Conservation (phyloP, 495 filamentous ascomycete species). For the Hypomontagnella monticulosa region DNA sequence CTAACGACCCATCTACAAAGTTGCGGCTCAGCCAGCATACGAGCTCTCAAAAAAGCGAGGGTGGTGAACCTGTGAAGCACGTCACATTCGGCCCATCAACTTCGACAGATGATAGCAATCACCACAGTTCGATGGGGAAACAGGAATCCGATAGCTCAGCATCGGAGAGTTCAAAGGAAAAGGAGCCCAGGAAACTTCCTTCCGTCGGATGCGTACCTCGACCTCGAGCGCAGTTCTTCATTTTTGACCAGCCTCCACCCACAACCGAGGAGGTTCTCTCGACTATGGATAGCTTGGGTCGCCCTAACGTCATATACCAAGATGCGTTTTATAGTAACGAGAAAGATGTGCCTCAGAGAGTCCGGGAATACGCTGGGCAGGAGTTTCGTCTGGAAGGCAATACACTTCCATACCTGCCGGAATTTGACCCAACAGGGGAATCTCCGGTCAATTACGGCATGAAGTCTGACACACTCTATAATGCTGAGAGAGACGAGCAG, state of each 20-base stretch:
- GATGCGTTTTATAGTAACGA: constrained; percentile 90
- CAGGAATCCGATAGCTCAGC: constrained; percentile 16
- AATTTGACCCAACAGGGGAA: constrained; percentile 75
- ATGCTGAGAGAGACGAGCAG: constrained; percentile 61
- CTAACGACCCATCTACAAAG: constrained; percentile 70
- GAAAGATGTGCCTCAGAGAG: constrained; percentile 80
- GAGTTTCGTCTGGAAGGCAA: constrained; percentile 84
- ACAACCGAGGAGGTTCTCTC: constrained; percentile 50
- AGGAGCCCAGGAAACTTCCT: constrained; percentile 5
- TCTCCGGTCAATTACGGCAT: constrained; percentile 65
- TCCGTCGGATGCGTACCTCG: constrained; percentile 40
- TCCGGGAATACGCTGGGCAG: constrained; percentile 85
- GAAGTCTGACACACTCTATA: constrained; percentile 54
- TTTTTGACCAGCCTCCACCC: constrained; percentile 49
- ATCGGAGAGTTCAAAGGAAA: constrained; percentile 3
- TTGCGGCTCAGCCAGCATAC: constrained; percentile 75
- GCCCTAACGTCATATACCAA: constrained; percentile 74
- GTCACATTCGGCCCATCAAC: constrained; percentile 48
- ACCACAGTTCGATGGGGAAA: not conserved
- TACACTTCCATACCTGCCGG: constrained; percentile 77
- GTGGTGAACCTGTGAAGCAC: constrained; percentile 49
- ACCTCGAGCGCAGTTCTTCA: constrained; percentile 36
- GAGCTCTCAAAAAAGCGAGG: constrained; percentile 53
- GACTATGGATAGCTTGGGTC: constrained; percentile 54
- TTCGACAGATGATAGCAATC: constrained; percentile 6